A percentile compares a stretch with the other conserved stretches of the same genome.
Evolutionary conservation across 2,329 filamentous ascomycete genomes (phyloP).

Genomic region (Pseudocercospora crystallina): DNA sequence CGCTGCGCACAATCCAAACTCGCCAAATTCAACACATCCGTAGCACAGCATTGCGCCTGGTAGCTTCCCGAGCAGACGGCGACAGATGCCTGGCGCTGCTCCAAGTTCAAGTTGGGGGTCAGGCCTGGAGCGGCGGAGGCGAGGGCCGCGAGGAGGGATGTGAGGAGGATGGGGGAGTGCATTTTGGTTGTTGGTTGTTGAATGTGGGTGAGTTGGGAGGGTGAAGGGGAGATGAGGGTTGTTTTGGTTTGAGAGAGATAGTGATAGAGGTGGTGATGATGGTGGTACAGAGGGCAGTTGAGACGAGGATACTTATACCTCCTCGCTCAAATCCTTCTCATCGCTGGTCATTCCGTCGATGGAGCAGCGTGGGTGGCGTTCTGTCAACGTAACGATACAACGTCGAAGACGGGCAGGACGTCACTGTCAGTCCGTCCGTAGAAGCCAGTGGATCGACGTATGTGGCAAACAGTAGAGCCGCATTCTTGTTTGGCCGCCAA

Average conservation of each 20-base stretch:
- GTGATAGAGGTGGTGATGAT: neutral
- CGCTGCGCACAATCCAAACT: neutral
- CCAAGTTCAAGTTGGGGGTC: neutral
- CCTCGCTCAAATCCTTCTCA: too few species aligned
- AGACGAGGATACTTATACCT: neutral
- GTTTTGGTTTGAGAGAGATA: neutral
- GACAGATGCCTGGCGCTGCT: neutral
- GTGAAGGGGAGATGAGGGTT: neutral
- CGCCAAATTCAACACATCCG: neutral
- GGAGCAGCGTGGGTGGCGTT: too few species aligned
- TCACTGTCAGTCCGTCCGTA: too few species aligned
- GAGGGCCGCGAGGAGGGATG: neutral
- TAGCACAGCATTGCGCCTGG: constrained; percentile 2
- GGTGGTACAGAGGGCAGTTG: neutral
- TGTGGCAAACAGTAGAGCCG: too few species aligned
- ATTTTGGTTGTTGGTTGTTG: neutral
- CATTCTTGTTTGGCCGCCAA: too few species aligned
- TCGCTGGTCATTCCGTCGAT: too few species aligned
- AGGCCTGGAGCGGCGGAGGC: neutral
- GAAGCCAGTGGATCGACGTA: too few species aligned
- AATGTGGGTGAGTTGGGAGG: neutral
- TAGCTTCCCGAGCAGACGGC: neutral
- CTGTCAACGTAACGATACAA: too few species aligned
- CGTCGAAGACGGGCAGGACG: too few species aligned
- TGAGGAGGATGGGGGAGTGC: neutral